phyloP scores from a whole-genome alignment of 139 green algal genomes.

The Pleodorina starrii region DNA sequence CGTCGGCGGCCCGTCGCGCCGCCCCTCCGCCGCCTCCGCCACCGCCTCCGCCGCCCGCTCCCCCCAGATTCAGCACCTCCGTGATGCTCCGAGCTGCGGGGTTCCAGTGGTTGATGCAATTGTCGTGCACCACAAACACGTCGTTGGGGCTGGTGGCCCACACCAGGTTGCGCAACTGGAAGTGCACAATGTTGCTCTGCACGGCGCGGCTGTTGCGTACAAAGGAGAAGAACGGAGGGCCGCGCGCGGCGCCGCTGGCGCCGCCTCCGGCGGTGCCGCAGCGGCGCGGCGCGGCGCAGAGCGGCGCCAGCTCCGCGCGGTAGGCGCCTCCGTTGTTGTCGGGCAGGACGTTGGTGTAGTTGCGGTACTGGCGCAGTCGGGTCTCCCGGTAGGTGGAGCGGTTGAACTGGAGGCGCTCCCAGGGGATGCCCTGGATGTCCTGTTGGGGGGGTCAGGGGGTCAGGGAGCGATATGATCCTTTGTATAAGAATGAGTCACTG shows the following conservation, averaged over 20 bases:
- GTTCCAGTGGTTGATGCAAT: conserved; percentile 86
- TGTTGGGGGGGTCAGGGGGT: background rate
- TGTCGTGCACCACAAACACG: conserved; percentile 84
- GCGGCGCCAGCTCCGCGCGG: conserved; percentile 34
- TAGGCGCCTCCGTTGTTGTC: conserved; percentile 43
- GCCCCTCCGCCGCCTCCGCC: background rate
- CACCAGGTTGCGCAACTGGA: conserved; percentile 94
- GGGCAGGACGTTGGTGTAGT: conserved; percentile 90
- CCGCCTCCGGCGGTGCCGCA: background rate
- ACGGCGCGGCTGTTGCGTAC: conserved; percentile 81
- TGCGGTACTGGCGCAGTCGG: conserved; percentile 80
- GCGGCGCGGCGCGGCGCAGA: conserved; percentile 32
- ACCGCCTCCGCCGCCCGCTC: conserved; percentile 14
- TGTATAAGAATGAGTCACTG: too few species aligned
- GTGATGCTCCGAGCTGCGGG: conserved; percentile 46
- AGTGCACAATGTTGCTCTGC: conserved; percentile 88
- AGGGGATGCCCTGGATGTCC: conserved; percentile 86
- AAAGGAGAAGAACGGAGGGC: conserved; percentile 71
- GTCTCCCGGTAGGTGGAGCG: conserved; percentile 78
- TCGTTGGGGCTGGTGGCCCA: conserved; percentile 87
- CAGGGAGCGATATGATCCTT: too few species aligned
- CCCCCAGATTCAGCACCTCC: conserved; percentile 64
- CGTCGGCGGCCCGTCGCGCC: background rate
- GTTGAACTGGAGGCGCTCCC: conserved; percentile 85
- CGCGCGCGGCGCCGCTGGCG: background rate